Evolutionary conservation across 305 asterid genomes (phyloP), one percentile per base, ranked within the genome.

Genomic region (Plantago coronopus): DNA sequence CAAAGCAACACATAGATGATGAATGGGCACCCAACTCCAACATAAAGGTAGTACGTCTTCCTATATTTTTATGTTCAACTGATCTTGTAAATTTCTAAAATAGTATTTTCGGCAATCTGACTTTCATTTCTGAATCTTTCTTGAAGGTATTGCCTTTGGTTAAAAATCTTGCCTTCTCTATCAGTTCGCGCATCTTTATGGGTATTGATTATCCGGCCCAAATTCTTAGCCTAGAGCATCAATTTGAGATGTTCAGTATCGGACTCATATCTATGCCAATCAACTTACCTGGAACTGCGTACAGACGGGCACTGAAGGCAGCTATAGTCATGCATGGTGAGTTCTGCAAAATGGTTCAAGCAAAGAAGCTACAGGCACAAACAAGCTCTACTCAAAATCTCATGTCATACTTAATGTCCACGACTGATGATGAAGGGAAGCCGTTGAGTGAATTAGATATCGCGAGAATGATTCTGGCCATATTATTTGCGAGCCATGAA

Each of bases 251-350:
- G 0, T 21, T 73, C 17, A 54, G 44, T 2, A 55, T 62, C 5
- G 79, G 75, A 25, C 34, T 69, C 5, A 50, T 69, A 18, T 54
- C 71, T 27, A 15, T 73, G 3, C 78, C 78, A 1, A 12, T 73
- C 15, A 48, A 64, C 20, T 59, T 73, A 0, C 78, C 71, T 0
- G 74, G 74, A 13, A 73, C 78, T 0, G 13, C 74, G 16, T 68
- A 23, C 37, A 20, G 46, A 18, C 47, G 71, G 1, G 72, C 65
- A 0, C 57, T 73, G 21, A 64, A 54, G 50, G 71, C 66, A 19
- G 56, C 72, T 3, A 61, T 60, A 7, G 20, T 14, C 5, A 57
- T 69, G 17, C 38, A 71, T 17, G 4, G 38, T 20, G 71, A 65
- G 20, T 31, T 74, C 7, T n/a, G 66, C 8, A 69, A 61, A 17